These are phyloP conservation scores for Aspergillus awamori DNA, from an alignment of 2,329 filamentous ascomycete species.

Conservation along the genomic window DNA sequence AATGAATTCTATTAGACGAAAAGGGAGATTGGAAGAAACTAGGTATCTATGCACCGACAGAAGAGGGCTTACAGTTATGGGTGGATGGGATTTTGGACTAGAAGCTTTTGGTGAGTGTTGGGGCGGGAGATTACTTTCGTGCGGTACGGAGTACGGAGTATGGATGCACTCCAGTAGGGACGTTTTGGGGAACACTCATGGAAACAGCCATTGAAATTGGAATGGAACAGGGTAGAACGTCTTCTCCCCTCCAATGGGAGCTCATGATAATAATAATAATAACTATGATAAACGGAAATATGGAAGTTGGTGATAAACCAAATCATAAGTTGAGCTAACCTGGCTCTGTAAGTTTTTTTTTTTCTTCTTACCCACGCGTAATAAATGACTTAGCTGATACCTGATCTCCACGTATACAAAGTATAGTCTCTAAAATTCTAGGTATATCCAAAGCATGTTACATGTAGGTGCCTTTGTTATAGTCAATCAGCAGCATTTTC, in stretches of 20 bases:
- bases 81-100: slow-evolving; percentile 6
- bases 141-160: slow-evolving; percentile 8
- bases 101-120: slow-evolving; percentile 25
- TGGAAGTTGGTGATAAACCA: too few species aligned
- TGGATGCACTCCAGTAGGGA: background rate
- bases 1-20: slow-evolving; percentile 1
- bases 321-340: too few species aligned
- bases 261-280: too few species aligned
- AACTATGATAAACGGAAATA: too few species aligned
- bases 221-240: background rate
- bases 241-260: background rate
- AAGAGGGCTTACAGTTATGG: background rate
- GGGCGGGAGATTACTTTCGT: slow-evolving; percentile 25
- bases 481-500: too few species aligned
- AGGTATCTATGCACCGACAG: background rate
- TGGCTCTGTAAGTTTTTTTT: too few species aligned
- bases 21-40: slow-evolving; percentile 12
- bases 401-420: too few species aligned
- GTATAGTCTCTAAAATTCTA: too few species aligned
- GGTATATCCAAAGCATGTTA: too few species aligned
- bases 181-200: background rate
- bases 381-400: too few species aligned
- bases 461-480: too few species aligned
- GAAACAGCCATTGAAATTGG: background rate
- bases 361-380: too few species aligned